Evolutionary conservation across 2,329 filamentous ascomycete species (phyloP).

Genomic region (Verticillium nubilum): DNA sequence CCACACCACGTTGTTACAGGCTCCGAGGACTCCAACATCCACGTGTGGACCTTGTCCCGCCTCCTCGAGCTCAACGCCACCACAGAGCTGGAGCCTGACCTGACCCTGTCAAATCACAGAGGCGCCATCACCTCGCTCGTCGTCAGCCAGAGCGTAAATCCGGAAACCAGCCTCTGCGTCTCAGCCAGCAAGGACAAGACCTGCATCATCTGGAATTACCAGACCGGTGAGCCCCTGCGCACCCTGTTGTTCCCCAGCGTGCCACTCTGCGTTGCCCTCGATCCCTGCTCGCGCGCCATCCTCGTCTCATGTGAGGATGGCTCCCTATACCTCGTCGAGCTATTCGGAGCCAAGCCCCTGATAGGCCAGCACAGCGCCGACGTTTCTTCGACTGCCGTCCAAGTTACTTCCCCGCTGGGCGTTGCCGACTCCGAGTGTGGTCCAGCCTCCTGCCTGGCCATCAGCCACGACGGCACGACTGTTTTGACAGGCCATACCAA

Average conservation of each 20-base stretch:
- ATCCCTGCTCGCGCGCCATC: slow-evolving; percentile 77
- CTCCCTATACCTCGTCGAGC: slow-evolving; percentile 72
- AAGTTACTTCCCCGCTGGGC: slow-evolving; percentile 48
- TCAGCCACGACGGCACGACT: slow-evolving; percentile 78
- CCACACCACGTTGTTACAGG: slow-evolving; percentile 71
- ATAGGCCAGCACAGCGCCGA: slow-evolving; percentile 48
- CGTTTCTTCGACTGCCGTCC: slow-evolving; percentile 52
- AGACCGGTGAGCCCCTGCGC: slow-evolving; percentile 67
- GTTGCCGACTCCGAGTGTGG: slow-evolving; percentile 60
- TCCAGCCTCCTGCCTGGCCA: slow-evolving; percentile 58
- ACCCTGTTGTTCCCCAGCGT: slow-evolving; percentile 75
- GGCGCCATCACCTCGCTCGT: slow-evolving; percentile 63
- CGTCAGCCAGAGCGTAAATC: slow-evolving; percentile 60
- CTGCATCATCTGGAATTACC: slow-evolving; percentile 89
- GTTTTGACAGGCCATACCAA: slow-evolving; percentile 76
- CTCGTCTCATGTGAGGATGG: slow-evolving; percentile 79
- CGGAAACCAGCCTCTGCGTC: slow-evolving; percentile 72
- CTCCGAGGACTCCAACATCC: slow-evolving; percentile 81
- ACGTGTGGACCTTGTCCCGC: slow-evolving; percentile 80
- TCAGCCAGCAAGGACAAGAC: slow-evolving; percentile 83
- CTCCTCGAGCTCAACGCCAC: slow-evolving; percentile 58
- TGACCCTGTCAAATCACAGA: slow-evolving; percentile 73
- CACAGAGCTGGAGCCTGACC: slow-evolving; percentile 61
- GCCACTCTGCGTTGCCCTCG: slow-evolving; percentile 68
- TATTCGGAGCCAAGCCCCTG: slow-evolving; percentile 52